phyloP scores from a whole-genome alignment of 2,329 filamentous ascomycete genomes.

The Verticillium dahliae region DNA sequence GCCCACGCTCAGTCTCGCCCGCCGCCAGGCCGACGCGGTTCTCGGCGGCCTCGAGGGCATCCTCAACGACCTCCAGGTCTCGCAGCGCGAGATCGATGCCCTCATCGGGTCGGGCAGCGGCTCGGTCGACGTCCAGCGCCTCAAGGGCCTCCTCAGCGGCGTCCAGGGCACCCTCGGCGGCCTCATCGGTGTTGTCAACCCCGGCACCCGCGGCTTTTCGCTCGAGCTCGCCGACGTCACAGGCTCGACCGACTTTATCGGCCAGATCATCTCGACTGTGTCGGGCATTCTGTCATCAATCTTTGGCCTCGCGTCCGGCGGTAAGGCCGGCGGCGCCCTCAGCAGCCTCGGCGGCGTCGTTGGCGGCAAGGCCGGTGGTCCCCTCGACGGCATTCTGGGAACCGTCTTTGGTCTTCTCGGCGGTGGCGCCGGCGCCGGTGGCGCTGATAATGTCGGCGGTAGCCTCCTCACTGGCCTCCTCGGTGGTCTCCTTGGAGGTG shows the following conservation, averaged over 20 bases:
- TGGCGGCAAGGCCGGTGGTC: neutral
- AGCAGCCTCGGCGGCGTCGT: neutral
- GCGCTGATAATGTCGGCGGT: neutral
- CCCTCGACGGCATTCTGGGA: neutral
- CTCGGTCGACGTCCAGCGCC: neutral
- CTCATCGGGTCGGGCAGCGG: neutral
- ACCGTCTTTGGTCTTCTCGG: neutral
- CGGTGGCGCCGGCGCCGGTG: neutral
- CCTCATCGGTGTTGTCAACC: neutral
- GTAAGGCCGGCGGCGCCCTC: neutral
- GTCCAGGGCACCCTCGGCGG: neutral
- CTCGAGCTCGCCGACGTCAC: neutral
- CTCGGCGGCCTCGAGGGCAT: slow-evolving; percentile 4
- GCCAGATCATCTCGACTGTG: neutral
- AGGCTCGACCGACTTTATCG: neutral
- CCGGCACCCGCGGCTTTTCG: no score
- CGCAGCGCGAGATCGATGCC: neutral
- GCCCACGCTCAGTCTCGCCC: neutral
- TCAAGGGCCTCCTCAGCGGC: slow-evolving; percentile 3
- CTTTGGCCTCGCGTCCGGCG: neutral
- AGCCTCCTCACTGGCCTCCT: neutral
- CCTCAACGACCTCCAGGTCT: neutral
- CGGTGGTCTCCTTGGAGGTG: neutral
- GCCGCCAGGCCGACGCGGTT: neutral
- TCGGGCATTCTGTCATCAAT: neutral